Percentiles rank a stretch among this genome's conserved stretches.
Conservation (phyloP, 2,329 filamentous ascomycete genomes). For the Monosporascus sp. region DNA sequence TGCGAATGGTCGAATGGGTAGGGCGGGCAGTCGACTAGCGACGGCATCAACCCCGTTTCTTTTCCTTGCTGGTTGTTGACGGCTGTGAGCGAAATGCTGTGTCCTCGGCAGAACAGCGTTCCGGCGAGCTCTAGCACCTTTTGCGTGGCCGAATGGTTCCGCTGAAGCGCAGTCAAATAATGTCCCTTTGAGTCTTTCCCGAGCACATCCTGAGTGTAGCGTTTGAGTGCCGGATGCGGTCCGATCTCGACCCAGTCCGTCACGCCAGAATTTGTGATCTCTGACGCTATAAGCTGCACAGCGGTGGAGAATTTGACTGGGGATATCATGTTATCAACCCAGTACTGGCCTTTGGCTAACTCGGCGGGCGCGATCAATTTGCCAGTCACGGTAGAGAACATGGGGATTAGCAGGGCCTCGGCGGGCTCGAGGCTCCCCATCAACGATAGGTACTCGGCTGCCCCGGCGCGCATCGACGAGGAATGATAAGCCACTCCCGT, state of each 20-base stretch:
- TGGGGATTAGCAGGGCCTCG: neutral
- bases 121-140: neutral
- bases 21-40: conserved; percentile 11
- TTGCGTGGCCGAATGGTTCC: no score
- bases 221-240: neutral
- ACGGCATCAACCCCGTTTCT: neutral
- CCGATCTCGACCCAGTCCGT: no score
- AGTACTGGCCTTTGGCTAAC: neutral
- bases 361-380: neutral
- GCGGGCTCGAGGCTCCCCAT: conserved; percentile 12
- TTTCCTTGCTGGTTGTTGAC: neutral
- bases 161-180: neutral
- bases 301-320: neutral
- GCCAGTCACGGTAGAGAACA: conserved; percentile 1
- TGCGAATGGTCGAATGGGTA: conserved; percentile 19
- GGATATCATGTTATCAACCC: neutral
- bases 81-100: neutral
- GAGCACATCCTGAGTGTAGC: neutral
- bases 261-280: neutral
- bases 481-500: conserved; percentile 15
- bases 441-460: conserved; percentile 3
- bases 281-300: neutral
- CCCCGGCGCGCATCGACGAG: conserved; percentile 3
- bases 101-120: neutral
- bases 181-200: neutral